phyloP scores from a whole-genome alignment of 352 stramenopile genomes.

The Phytopythium helicoides region DNA sequence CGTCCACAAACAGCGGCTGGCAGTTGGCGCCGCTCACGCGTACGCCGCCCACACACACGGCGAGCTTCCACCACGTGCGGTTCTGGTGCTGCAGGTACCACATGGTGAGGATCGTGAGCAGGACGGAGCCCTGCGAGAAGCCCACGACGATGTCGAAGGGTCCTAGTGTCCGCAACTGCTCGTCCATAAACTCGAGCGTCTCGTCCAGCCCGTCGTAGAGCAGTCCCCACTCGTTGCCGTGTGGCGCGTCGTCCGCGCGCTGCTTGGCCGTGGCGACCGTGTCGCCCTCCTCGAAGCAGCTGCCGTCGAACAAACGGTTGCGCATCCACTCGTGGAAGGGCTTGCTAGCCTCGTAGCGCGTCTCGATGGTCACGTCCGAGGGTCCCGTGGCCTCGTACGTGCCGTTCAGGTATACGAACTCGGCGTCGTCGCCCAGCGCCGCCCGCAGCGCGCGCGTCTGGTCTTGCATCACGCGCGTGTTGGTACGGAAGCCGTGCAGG shows the following conservation, averaged over 20 bases:
- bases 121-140: conserved; percentile 75
- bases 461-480: conserved; percentile 65
- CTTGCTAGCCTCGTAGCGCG: conserved; percentile 50
- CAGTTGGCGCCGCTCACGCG: conserved; percentile 28
- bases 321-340: conserved; percentile 85
- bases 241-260: conserved; percentile 22
- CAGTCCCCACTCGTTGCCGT: conserved; percentile 19
- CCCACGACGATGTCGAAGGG: conserved; percentile 74
- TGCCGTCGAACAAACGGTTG: no score
- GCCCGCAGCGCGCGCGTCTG: conserved; percentile 57
- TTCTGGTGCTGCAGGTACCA: conserved; percentile 39
- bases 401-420: conserved; percentile 73
- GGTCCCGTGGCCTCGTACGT: conserved; percentile 49
- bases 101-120: conserved; percentile 65
- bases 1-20: conserved; percentile 18
- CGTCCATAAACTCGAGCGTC: conserved; percentile 50
- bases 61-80: conserved; percentile 47
- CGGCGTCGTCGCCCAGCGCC: conserved; percentile 50
- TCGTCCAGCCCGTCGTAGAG: conserved; percentile 39
- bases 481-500: conserved; percentile 73
- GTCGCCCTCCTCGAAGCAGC: conserved; percentile 45
- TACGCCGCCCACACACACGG: conserved; percentile 44
- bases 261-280: conserved; percentile 37
- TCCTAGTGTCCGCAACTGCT: conserved; percentile 54
- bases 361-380: conserved; percentile 49